Evolutionary conservation across 129 eudicot genomes (phyloP).

Genomic region (Heracleum sosnowskyi): DNA sequence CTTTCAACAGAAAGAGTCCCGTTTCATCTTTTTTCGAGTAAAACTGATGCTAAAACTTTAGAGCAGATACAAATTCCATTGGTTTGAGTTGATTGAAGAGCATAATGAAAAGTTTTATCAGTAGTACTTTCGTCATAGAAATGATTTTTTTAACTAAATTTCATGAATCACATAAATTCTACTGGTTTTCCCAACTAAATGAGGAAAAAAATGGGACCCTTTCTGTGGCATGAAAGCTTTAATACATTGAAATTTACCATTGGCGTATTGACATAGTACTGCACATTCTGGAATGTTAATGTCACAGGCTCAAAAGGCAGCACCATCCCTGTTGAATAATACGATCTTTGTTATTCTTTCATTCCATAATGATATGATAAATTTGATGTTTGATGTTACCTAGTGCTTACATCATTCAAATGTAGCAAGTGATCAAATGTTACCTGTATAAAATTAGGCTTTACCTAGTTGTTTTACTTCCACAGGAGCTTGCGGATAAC

Average conservation of each 20-base stretch:
- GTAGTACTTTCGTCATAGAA: neutral
- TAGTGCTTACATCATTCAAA: too few species aligned
- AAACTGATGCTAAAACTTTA: neutral
- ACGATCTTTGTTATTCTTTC: neutral
- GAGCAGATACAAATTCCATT: neutral
- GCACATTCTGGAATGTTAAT: slow-evolving; percentile 6
- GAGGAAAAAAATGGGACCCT: neutral
- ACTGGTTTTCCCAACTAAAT: neutral
- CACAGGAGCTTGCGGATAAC: neutral
- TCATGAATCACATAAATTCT: neutral
- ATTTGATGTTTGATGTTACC: neutral
- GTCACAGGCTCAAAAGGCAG: slow-evolving; percentile 9
- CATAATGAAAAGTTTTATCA: neutral
- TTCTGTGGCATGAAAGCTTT: neutral
- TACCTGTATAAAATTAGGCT: neutral
- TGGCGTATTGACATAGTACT: slow-evolving; percentile 1
- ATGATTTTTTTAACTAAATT: neutral
- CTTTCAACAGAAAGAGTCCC: neutral
- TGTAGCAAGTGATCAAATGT: neutral
- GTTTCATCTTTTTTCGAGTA: neutral
- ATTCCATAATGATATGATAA: neutral
- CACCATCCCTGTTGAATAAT: slow-evolving; percentile 4
- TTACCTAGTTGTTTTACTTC: neutral
- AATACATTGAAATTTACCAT: neutral
- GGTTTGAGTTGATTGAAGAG: neutral